These are phyloP conservation scores for Colletotrichum graminicola DNA, from an alignment of 2,329 filamentous ascomycete genomes.

Conservation along the genomic window DNA sequence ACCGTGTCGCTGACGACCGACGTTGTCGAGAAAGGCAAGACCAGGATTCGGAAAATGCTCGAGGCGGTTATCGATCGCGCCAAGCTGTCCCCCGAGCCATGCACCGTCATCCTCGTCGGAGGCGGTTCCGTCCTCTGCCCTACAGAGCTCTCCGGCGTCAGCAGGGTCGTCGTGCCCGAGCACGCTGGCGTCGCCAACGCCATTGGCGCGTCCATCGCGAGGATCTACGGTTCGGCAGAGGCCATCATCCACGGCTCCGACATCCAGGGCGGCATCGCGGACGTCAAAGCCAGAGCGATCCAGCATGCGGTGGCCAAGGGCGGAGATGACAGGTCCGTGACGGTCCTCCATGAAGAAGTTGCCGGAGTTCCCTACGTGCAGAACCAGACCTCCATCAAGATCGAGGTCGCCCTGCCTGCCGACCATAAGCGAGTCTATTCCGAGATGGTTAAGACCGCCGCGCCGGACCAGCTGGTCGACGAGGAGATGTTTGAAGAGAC, in stretches of 20 bases:
- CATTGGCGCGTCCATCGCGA: constrained; percentile 45
- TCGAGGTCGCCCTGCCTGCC: constrained; percentile 43
- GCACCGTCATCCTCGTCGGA: constrained; percentile 45
- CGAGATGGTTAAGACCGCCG: constrained; percentile 22
- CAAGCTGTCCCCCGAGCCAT: constrained; percentile 44
- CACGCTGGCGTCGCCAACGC: constrained; percentile 45
- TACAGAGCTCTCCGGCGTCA: constrained; percentile 41
- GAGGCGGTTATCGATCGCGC: constrained; percentile 45
- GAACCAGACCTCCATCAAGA: constrained; percentile 43
- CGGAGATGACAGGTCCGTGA: constrained; percentile 39
- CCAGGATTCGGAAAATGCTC: constrained; percentile 41
- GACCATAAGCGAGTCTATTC: constrained; percentile 43
- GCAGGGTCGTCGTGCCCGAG: constrained; percentile 42
- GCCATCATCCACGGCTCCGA: constrained; percentile 43
- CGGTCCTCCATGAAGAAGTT: constrained; percentile 44
- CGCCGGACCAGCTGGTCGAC: constrained; percentile 25
- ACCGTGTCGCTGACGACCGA: constrained; percentile 4
- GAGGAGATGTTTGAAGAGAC: constrained; percentile 38
- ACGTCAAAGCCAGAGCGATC: constrained; percentile 42
- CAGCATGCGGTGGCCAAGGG: constrained; percentile 43
- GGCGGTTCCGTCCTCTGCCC: constrained; percentile 45
- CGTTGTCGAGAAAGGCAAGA: constrained; percentile 28
- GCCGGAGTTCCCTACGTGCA: constrained; percentile 45
- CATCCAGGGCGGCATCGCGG: constrained; percentile 38
- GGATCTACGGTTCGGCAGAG: constrained; percentile 43